Base-by-base conservation (phyloP, 164 flowering plant genomes). In the Brasenia schreberi region DNA sequence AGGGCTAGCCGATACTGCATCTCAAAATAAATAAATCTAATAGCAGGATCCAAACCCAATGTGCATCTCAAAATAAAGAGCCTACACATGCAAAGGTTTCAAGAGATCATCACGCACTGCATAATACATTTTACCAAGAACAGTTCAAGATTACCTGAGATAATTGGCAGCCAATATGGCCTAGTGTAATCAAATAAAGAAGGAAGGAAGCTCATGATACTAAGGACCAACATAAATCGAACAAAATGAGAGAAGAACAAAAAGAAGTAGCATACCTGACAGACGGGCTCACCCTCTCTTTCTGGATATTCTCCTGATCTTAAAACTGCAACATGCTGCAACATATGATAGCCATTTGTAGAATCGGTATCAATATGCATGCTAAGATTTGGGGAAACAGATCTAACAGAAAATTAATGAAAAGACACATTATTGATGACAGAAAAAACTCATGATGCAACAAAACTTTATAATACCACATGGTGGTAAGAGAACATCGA, bases 221-320 rank as follows among this genome's bases (percentile, higher is more conserved):
- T 33, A 33, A 42, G 39, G 9, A 16, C 6, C 59, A 10, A 27
- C 27, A 10, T 18, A 19, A 7, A 19, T 45, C 16, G 16, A 49
- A 14, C 56, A 49, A 61, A 61, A 18, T 61, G 63, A n/a, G 39
- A 33, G 39, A 33, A 33, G 39, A 33, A 33, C 4, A 33, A 33
- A 33, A 3, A 33, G 39, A 61, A 61, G 4, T 1, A 9, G 39
- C 58, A 17, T 82, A 95, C 99, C 92, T 90, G 92, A 72, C 99
- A 95, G 6, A 84, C 74, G 19, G 97, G 96, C 77, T 92, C 87
- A 19, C 89, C 97, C 23, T 70, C 67, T 65, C 99, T 82, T 83
- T 95, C 97, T 0, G 99, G 99, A 63, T 75, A 86, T 69, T 90
- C 97, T 65, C 73, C 83, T 42, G 69, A 70, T 74, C 88, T 77